Conservation (phyloP, 345 rosid species). For the Iberis pinnata region DNA sequence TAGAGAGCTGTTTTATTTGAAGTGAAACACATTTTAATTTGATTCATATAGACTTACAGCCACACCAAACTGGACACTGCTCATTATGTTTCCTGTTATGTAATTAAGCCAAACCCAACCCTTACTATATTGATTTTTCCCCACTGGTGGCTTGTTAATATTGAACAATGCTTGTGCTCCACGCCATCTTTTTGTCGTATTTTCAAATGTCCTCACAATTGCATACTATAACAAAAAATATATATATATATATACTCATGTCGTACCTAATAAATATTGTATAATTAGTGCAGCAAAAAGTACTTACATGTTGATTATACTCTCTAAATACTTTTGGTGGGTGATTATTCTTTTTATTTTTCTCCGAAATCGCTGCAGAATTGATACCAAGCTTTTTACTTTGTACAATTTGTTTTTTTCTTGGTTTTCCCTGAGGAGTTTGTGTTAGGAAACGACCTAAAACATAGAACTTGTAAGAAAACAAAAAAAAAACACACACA, state of each 20-base stretch:
- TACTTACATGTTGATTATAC: conserved; percentile 15
- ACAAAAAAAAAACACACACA: too few species aligned
- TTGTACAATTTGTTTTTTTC: too few species aligned
- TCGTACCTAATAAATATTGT: not conserved
- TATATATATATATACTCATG: not conserved
- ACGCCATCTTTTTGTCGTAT: not conserved
- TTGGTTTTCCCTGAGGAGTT: too few species aligned
- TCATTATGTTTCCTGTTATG: not conserved
- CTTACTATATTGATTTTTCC: conserved; percentile 9
- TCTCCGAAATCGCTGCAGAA: too few species aligned
- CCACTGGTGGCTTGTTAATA: conserved; percentile 4
- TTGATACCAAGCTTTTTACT: too few species aligned
- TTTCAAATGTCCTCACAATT: conserved; percentile 3
- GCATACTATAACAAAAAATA: conserved; percentile 4
- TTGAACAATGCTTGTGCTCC: conserved; percentile 13
- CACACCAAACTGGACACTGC: conserved; percentile 20
- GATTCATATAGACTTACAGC: conserved; percentile 4
- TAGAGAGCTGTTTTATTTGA: too few species aligned
- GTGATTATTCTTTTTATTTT: too few species aligned
- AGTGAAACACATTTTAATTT: too few species aligned
- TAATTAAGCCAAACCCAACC: conserved; percentile 20
- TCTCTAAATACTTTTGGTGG: not conserved
- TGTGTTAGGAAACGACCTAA: too few species aligned
- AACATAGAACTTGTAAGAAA: too few species aligned
- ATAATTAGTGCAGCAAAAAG: not conserved